Base-by-base conservation (phyloP, 257 asterid species). In the Ajuga chamaepitys region DNA sequence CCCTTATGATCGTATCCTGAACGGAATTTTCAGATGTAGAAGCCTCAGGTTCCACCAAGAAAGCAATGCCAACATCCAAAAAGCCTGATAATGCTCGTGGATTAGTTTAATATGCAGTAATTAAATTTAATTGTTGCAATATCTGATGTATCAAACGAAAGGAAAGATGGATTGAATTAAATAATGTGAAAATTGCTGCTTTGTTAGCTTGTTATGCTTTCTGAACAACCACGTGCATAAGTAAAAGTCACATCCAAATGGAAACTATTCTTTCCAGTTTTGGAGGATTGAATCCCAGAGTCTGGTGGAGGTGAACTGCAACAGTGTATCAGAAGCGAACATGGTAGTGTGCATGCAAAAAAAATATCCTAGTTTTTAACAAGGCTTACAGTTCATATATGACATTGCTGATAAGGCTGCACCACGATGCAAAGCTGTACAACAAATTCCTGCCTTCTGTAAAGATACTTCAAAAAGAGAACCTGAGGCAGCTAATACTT, bases 351-450 rank as follows among this genome's bases (percentile, higher is more conserved):
- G n/a, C 10, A 13, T 50, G 37, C 57, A 65, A 16, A 52, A 6
- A 54, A 35, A 62, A 41, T 60, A 57, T 47, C 41, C 67, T 46
- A 58, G 34, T 28, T 56, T 21, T 44, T 20, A 37, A 20, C 40
- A 51, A 73, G 64, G 68, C 97, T 86, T 78, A 90, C 97, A 74
- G 64, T 84, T 83, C 84, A 87, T 78, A 76, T 80, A 87, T 58
- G 97, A 85, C 96, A 90, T 83, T 54, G 97, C 95, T 66, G 95
- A 83, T 66, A 88, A 78, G 66, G 95, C 95, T 62, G 97, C 95
- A 74, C 90, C 97, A 73, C 96, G 97, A 73, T 91, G 97, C 89
- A 85, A 80, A 68, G 95, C 97, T 52, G 96, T 88, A 76, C 91
- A 88, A 68, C 90, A 91, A 69, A 88, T 84, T 52, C 93, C 93